Conservation (phyloP, 164 flowering plant species). For the Kingdonia uniflora region DNA sequence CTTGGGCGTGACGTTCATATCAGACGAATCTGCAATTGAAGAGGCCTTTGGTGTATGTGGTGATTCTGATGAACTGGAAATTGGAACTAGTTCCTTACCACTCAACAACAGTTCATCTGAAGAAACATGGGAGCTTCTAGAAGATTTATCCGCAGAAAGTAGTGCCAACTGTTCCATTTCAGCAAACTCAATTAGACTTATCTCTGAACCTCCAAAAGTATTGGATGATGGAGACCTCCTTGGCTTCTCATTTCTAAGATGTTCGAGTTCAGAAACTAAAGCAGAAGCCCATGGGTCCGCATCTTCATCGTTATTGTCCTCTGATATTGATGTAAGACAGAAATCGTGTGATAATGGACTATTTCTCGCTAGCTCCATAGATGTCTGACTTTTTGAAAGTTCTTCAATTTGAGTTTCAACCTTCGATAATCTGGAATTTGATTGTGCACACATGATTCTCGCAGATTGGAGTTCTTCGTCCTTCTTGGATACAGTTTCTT, state of each 20-base stretch:
- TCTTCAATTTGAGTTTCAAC: not conserved
- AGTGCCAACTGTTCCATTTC: conserved; percentile 6
- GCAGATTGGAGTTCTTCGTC: not conserved
- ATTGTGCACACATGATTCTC: not conserved
- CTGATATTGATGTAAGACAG: not conserved
- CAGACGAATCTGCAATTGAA: conserved; percentile 24
- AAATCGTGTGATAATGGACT: not conserved
- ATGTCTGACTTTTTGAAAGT: not conserved
- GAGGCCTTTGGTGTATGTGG: conserved; percentile 4
- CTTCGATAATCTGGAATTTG: not conserved
- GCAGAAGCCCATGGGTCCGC: conserved; percentile 9
- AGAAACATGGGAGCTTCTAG: not conserved
- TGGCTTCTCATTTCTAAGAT: not conserved
- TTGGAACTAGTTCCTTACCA: conserved; percentile 45
- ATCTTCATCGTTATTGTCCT: not conserved
- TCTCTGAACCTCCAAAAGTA: conserved; percentile 4
- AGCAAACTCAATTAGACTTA: conserved; percentile 7
- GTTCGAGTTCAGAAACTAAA: conserved; percentile 3
- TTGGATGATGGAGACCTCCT: not conserved
- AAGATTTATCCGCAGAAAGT: not conserved
- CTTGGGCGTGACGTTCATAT: conserved; percentile 29
- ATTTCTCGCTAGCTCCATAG: not conserved
- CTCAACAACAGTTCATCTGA: not conserved
- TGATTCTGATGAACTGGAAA: conserved; percentile 11
- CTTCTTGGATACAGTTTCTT: not conserved